Base-by-base conservation (phyloP, 176 grass and related monocot species). In the Elaeis guineensis region DNA sequence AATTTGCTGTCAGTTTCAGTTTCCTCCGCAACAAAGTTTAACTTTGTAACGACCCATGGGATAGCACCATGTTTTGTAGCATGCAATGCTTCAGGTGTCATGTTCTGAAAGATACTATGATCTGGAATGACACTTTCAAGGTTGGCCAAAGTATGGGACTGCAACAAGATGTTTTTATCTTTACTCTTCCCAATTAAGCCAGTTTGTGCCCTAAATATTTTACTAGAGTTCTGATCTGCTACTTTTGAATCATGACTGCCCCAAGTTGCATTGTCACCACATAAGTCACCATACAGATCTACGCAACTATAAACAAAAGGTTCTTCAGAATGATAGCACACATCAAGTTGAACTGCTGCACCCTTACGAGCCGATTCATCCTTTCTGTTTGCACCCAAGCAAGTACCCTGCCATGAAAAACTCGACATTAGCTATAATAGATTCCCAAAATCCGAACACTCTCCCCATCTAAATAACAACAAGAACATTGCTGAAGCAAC, bases 261-360 rank as follows among this genome's bases (percentile, higher is more conserved):
- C 83, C 87, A 96, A 69, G 51, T 73, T 73, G 59, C 28, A 63
- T 54, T 75, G 57, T 85, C 78, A 59, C 75, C 83, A 69, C 81
- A 90, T 39, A 96, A 82, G 54, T 96, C 86, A 77, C 72, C 73
- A 72, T 77, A 96, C 25, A 96, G 66, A 69, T 96, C 92, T 3
- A 96, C 73, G 18, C 77, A 82, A 35, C 85, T 82, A 72, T 67
- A 75, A 18, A 85, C 69, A 55, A 72, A 90, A 75, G 64, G 65
- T 6, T 72, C 20, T 66, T 75, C 78, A 74, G 60, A 70, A 67
- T 71, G 54, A 80, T 15, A 64, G 30, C 52, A 69, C 26, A 5
- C 63, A n/a, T 78, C 74, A 69, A 65, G 71, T 26, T 18, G 58
- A 61, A 63, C 72, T 69, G 65, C 30, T 72, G 58, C 55, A 53